A percentile compares a stretch with the other conserved stretches of the same genome.
These are phyloP conservation scores for Ascochyta clinopodiicola DNA, from an alignment of 2,329 filamentous ascomycete species.

Conservation along the genomic window DNA sequence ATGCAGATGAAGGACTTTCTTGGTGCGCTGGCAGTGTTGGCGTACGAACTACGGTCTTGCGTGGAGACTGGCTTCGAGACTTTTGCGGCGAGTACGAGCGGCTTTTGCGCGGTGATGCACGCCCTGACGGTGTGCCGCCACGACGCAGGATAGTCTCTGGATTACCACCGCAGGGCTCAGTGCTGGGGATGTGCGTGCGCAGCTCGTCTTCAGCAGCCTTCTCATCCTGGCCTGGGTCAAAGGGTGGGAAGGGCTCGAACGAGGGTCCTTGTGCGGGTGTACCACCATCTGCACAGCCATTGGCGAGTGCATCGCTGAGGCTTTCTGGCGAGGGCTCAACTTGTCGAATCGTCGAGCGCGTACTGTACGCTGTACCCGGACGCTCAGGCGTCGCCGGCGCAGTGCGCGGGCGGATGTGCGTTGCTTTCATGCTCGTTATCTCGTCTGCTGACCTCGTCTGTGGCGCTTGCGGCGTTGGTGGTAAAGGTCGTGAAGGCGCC, in stretches of 20 bases:
- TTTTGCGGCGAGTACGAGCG: slow-evolving; percentile 6
- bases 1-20: slow-evolving; percentile 4
- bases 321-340: slow-evolving; percentile 37
- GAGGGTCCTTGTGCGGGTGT: not conserved
- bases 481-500: not conserved
- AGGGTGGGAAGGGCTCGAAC: slow-evolving; percentile 9
- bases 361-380: slow-evolving; percentile 28
- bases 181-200: slow-evolving; percentile 2
- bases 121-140: slow-evolving; percentile 12
- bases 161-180: not conserved
- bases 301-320: slow-evolving; percentile 11
- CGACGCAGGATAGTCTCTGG: not conserved
- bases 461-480: not conserved
- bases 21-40: slow-evolving; percentile 5
- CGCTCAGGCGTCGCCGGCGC: slow-evolving; percentile 17
- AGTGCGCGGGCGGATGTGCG: slow-evolving; percentile 26
- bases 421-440: slow-evolving; percentile 19
- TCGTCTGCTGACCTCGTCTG: not conserved
- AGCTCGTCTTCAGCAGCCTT: not conserved
- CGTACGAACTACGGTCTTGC: not conserved
- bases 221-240: not conserved
- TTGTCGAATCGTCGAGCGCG: slow-evolving; percentile 35
- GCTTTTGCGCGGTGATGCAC: slow-evolving; percentile 12
- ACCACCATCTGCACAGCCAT: slow-evolving; percentile 7
- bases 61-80: not conserved